Base-by-base conservation (phyloP, 768 basidiomycete species). In the Leccinum olivaceopallidum region DNA sequence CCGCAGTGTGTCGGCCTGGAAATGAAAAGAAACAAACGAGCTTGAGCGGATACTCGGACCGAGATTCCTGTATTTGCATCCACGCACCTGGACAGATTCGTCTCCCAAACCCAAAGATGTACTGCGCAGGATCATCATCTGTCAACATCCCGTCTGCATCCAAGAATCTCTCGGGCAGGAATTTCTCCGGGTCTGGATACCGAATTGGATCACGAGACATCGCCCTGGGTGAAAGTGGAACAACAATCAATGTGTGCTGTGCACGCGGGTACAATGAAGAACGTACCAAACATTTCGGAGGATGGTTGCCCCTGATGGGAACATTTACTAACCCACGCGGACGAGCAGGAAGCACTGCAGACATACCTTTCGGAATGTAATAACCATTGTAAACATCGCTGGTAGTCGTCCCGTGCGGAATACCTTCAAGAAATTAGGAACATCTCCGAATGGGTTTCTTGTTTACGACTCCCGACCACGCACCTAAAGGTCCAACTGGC, bases 281-380 rank as follows among this genome's bases (percentile, higher is more conserved):
- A n/a, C 51, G 8, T 53, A 53, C 51, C 51, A 53, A 32, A 53
- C 18, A 20, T 53, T 53, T 0, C 28, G 28, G n/a, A 53, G 16
- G n/a, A 53, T 34, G 14, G 51, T 53, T 32, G 51, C 30, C 18
- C 51, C 51, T 53, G 13, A 42, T 18, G 0, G 30, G 10, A 20
- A 53, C 16, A 30, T 53, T 26, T 0, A 42, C 39, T n/a, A n/a
- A 42, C 18, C 51, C 14, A 34, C 8, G 0, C 22, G 2, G 24
- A 20, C 0, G 18, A n/a, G 26, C n/a, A n/a, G 13, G 30, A 28
- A 53, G 14, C 8, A 9, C 47, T 24, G 4, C 2, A 18, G 9
- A 20, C 48, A 28, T 57, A 44, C 83, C 84, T 60, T 77, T 76
- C 5, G 85, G 84, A 47, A 86, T 86, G 13, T 80, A 68, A 58